Evolutionary conservation across 306 rosid genomes (phyloP).

Genomic region (Cicer cuneatum): DNA sequence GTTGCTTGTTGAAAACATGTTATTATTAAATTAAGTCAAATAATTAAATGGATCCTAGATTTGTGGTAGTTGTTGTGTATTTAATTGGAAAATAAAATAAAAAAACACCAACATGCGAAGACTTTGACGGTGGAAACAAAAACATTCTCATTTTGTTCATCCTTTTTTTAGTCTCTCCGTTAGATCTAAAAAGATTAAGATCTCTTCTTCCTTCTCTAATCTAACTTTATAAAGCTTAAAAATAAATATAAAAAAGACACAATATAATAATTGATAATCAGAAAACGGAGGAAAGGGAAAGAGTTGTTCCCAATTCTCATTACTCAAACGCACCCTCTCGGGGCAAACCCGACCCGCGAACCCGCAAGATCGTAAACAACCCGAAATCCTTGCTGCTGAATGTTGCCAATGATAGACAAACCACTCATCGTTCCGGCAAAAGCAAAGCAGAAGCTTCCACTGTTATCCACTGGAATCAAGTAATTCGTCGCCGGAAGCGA

Average conservation of each 20-base stretch:
- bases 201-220: conserved; percentile 27
- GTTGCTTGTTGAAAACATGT: too few relatives aligned
- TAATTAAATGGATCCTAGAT: background rate
- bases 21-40: too few relatives aligned
- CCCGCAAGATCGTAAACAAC: conserved; percentile 73
- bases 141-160: conserved; percentile 40
- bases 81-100: conserved; percentile 23
- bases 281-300: conserved; percentile 30
- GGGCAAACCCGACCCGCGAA: conserved; percentile 89
- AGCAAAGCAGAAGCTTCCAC: conserved; percentile 90
- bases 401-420: conserved; percentile 87
- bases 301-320: conserved; percentile 32
- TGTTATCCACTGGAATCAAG: conserved; percentile 82
- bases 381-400: conserved; percentile 97
- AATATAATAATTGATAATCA: conserved; percentile 11
- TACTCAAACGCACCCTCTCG: conserved; percentile 71
- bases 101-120: conserved; percentile 24
- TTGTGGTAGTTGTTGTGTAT: conserved; percentile 2
- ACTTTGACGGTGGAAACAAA: conserved; percentile 9
- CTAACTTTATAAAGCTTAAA: background rate
- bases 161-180: background rate
- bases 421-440: conserved; percentile 90
- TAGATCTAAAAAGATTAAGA: conserved; percentile 22
- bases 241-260: background rate
- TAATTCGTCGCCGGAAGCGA: conserved; percentile 83